Conservation (phyloP, 176 grass and related monocot genomes). For the Oryza australiensis region DNA sequence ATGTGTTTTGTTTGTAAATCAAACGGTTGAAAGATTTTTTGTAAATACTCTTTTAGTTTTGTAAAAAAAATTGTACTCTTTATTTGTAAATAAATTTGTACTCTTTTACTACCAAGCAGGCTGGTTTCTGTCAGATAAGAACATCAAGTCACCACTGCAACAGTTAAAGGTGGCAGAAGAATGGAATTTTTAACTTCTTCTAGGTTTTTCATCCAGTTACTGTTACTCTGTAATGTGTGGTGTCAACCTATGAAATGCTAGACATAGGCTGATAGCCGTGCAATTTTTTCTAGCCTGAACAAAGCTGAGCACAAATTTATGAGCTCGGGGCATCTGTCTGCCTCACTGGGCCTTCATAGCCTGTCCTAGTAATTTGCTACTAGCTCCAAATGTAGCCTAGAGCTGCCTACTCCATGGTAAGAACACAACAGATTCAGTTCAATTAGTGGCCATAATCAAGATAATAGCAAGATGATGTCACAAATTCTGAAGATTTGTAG, state of each 20-base stretch:
- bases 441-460: constrained; percentile 11
- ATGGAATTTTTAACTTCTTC: constrained; percentile 7
- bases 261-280: background rate
- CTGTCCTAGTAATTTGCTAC: constrained; percentile 8
- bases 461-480: background rate
- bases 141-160: background rate
- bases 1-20: too few species aligned
- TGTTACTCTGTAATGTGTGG: constrained; percentile 3
- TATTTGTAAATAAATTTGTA: too few species aligned
- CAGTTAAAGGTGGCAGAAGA: background rate
- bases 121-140: constrained; percentile 25
- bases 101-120: background rate
- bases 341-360: constrained; percentile 36
- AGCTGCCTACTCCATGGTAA: background rate
- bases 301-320: constrained; percentile 36
- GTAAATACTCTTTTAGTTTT: too few species aligned
- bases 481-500: background rate
- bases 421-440: constrained; percentile 2
- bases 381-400: background rate
- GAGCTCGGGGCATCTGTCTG: constrained; percentile 36
- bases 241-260: constrained; percentile 31
- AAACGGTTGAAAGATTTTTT: too few species aligned
- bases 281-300: constrained; percentile 22
- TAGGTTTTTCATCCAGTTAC: background rate
- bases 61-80: too few species aligned